These are phyloP conservation scores for Phylloporus sp. DNA, from an alignment of 768 basidiomycete species.

Conservation along the genomic window DNA sequence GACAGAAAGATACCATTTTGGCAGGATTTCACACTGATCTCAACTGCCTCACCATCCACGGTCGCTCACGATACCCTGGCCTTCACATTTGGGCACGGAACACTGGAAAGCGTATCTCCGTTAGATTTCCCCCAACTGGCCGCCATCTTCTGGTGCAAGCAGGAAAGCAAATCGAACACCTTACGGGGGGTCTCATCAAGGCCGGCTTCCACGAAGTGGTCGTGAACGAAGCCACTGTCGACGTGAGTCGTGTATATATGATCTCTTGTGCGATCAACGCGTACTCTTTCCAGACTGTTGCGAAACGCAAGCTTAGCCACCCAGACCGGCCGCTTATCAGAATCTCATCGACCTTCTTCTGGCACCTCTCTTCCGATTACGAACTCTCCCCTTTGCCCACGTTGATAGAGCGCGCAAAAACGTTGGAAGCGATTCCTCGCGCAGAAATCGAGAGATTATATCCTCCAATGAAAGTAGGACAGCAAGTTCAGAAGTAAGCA, in stretches of 20 bases:
- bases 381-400: conserved; percentile 63
- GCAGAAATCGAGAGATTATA: conserved; percentile 40
- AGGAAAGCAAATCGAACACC: conserved; percentile 90
- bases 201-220: conserved; percentile 96
- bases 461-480: conserved; percentile 77
- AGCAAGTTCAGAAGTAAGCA: conserved; percentile 77
- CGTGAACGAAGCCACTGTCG: conserved; percentile 73
- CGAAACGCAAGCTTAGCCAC: conserved; percentile 48
- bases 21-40: conserved; percentile 95
- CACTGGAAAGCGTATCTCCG: conserved; percentile 82
- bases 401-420: conserved; percentile 46
- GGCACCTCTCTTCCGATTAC: conserved; percentile 85
- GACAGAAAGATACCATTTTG: conserved; percentile 73
- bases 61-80: conserved; percentile 80
- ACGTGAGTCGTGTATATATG: conserved; percentile 38
- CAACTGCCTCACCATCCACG: conserved; percentile 91
- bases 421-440: conserved; percentile 35
- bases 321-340: conserved; percentile 84
- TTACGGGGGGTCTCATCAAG: conserved; percentile 78
- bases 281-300: conserved; percentile 47
- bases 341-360: conserved; percentile 97
- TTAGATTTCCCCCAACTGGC: conserved; percentile 77
- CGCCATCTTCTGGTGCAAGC: conserved; percentile 88
- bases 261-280: neutral
- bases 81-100: conserved; percentile 95